These are phyloP conservation scores for Lasiodiplodia theobromae DNA, from an alignment of 2,329 filamentous ascomycete species.

Conservation along the genomic window DNA sequence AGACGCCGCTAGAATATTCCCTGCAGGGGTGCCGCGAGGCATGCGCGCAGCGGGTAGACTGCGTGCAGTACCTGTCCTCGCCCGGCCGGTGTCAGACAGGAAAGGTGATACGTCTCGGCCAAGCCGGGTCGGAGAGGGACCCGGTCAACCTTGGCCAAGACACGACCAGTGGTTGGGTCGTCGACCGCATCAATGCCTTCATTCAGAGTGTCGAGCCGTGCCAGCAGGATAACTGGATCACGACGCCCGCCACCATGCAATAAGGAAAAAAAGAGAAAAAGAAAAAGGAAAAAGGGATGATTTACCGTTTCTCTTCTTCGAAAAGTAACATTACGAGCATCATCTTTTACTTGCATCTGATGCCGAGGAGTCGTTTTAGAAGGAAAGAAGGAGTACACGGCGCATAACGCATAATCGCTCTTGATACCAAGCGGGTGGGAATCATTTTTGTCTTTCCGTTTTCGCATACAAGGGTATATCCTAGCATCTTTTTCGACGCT, in stretches of 20 bases:
- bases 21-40: conserved; percentile 43
- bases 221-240: conserved; percentile 22
- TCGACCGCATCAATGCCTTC: conserved; percentile 44
- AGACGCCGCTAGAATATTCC: conserved; percentile 40
- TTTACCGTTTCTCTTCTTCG: neutral
- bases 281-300: neutral
- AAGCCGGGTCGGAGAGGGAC: conserved; percentile 38
- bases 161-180: conserved; percentile 45
- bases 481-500: conserved; percentile 3
- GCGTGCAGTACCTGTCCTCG: conserved; percentile 47
- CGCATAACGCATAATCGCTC: conserved; percentile 23
- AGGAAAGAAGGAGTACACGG: conserved; percentile 20
- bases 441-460: neutral
- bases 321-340: conserved; percentile 10
- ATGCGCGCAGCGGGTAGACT: conserved; percentile 43
- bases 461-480: conserved; percentile 4
- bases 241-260: neutral
- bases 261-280: neutral
- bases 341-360: conserved; percentile 10
- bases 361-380: conserved; percentile 6
- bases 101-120: conserved; percentile 42
- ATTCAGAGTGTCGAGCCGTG: conserved; percentile 40
- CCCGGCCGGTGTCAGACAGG: conserved; percentile 43
- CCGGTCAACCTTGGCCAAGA: conserved; percentile 29
- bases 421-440: conserved; percentile 16